Base-by-base conservation (phyloP, 1,284 basidiomycete species). In the Neonothopanus nambi region DNA sequence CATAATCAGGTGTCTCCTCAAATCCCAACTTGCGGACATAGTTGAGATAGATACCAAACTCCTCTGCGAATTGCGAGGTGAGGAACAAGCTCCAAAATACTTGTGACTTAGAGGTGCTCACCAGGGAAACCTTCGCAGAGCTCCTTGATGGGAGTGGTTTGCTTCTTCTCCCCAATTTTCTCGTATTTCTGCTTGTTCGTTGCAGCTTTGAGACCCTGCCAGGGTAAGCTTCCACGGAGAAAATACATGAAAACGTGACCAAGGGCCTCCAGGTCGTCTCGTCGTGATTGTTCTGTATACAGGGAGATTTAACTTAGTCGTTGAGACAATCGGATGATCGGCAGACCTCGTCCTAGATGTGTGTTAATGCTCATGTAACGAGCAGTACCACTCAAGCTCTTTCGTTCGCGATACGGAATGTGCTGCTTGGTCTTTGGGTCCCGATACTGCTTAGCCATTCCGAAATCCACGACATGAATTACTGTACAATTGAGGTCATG, bases 221-320 rank as follows among this genome's bases (percentile, higher is more conserved):
- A 98, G 24, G 95, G 95, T 46, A 97, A 71, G 57, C 92, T 90
- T 35, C 95, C 95, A 51, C 95, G 85, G 46, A 97, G 73, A 73
- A 98, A 97, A 78, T 98, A 98, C 89, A 98, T 95, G 75, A 98
- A 97, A 60, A 98, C 95, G 73, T 98, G 94, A 5, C 95, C 95
- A 5, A 98, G 81, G 2, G 95, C 90, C 75, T 98, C 95, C 47
- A 98, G 78, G 71, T 98, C 95, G 70, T 98, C 95, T 67, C 95
- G 79, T 54, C 95, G 83, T 30, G 93, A 95, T 80, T 98, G 95
- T 73, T 98, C 94, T 91, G 63, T 24, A 42, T 48, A 52, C 23
- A 48, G 24, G 28, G 28, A 43, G 3, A 11, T 43, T 51, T 33
- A 40, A 20, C 48, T 51, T 48, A 61, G 35, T 41, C 17, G 47